Base-by-base conservation (phyloP, 257 asterid genomes). In the Salvia miltiorrhiza region DNA sequence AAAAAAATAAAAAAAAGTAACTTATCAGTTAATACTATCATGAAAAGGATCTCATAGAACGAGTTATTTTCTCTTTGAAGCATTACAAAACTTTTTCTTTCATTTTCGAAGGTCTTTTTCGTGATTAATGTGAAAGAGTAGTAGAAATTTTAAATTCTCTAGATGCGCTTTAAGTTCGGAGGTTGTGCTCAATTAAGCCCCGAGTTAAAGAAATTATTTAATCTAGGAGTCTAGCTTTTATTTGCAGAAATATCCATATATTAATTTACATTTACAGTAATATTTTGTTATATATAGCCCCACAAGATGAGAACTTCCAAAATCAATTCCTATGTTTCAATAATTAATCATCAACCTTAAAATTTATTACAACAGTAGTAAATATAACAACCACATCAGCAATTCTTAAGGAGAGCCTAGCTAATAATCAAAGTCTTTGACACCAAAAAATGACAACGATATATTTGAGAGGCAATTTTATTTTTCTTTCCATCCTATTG, bases 81-180 rank as follows among this genome's bases (percentile, higher is more conserved):
- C 8, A 10, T 52, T 49, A 19, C 28, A 12, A 49, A 49, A 49
- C 56, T 19, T 49, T 52, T 49, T 52, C 32, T 52, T 52, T 52
- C 58, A 13, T 52, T 52, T 52, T 52, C 58, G 1, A 43, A 52
- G 58, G 58, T 52, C 58, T 52, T 52, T 52, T 52, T 52, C 58
- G 32, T 52, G 58, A 52, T 52, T 21, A 52, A 21, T 52, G 33
- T 52, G 58, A 20, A 20, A 20, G 30, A 33, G 3, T 10, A 7
- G 23, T 2, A 52, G 8, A n/a, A 20, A 52, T 23, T 50, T 52
- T 21, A 19, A 49, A 49, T 19, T 49, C 28, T 49, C 3, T 2
- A 17, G 28, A 1, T 4, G 28, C 28, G 12, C 11, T 19, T 48
- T 7, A 3, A 49, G 10, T 21, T 52, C 58, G 33, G 28, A 21